Evolutionary conservation across 2,329 filamentous ascomycete genomes (phyloP).

Genomic region (Fusarium tricinctum): DNA sequence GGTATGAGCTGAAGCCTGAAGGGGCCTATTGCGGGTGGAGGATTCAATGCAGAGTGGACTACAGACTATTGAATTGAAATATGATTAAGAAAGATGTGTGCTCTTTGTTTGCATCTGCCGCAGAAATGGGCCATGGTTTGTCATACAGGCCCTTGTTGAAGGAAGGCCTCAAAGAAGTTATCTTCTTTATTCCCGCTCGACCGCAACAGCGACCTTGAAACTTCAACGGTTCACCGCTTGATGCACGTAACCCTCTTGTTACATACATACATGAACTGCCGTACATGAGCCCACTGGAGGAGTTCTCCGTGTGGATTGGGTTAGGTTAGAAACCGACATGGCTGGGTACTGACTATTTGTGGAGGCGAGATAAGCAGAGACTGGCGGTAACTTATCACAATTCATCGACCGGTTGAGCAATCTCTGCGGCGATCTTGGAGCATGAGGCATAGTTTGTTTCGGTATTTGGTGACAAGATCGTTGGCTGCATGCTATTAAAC

Average conservation of each 20-base stretch:
- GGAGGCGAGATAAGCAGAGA: conserved; percentile 15
- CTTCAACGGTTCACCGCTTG: conserved; percentile 32
- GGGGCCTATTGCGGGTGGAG: conserved; percentile 14
- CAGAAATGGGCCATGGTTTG: background rate
- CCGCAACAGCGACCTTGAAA: conserved; percentile 4
- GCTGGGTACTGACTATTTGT: background rate
- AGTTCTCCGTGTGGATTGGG: background rate
- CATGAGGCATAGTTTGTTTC: conserved; percentile 17
- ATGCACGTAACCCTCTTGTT: conserved; percentile 29
- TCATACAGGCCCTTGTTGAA: background rate
- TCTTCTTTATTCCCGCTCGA: conserved; percentile 19
- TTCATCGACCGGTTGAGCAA: conserved; percentile 13
- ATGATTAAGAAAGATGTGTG: background rate
- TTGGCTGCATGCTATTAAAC: conserved; percentile 28
- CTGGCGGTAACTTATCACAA: conserved; percentile 29
- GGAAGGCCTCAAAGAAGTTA: conserved; percentile 3
- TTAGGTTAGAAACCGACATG: background rate
- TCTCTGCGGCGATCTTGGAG: conserved; percentile 8
- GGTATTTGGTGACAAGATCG: conserved; percentile 2
- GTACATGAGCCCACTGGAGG: conserved; percentile 9
- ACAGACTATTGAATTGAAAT: too few species aligned
- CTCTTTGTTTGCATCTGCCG: background rate
- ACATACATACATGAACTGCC: conserved; percentile 34
- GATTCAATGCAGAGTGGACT: background rate
- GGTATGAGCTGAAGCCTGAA: conserved; percentile 16